Base-by-base conservation (phyloP, 805 yeast species). In the Hanseniaspora mollemarum region DNA sequence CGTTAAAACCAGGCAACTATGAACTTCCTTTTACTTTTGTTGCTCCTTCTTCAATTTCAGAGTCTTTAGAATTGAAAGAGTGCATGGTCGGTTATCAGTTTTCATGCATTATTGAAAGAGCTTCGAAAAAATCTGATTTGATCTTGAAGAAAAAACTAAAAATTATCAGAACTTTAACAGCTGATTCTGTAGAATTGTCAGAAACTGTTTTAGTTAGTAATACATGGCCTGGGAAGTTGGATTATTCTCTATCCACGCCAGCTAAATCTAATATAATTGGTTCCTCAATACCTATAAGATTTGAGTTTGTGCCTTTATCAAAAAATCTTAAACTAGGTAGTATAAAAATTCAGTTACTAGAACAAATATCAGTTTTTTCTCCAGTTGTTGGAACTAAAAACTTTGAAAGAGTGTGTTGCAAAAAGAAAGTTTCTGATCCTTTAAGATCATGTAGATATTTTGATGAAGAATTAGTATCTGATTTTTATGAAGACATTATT, bases 121-220 rank as follows among this genome's bases (percentile, higher is more conserved):
- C 94, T 2, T 77, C 87, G 51, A 83, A 84, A 59, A 75, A 80
- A 46, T 75, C 74, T 54, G 78, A 80, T 52, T 64, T 90, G 57
- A 60, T 71, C 7, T 73, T 87, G 16, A 80, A 77, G 57, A 84
- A 80, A 64, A 87, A 81, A 59, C 56, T 92, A 2, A 77, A 95
- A 54, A 79, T 92, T 9, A 77, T 92, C 10, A 74, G 98, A 59
- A 90, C 97, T 0, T 67, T 90, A 53, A 80, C 95, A 1, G 76
- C 94, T 0, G 97, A 90, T 63, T 76, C 94, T 1, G 75, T 84
- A 3, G 97, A 92, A 59, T 70, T 87, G 22, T 75, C 94, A 0
- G 96, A 90, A 64, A 86, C 97, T 0, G 84, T 88, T 58, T 85
- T 94, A 0, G 94, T 90, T 29, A 95, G 87, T 61, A 90, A 90